Evolutionary conservation across 2,329 filamentous ascomycete genomes (phyloP), one percentile per base, ranked within the genome.

Genomic region (Parastagonospora nodorum): DNA sequence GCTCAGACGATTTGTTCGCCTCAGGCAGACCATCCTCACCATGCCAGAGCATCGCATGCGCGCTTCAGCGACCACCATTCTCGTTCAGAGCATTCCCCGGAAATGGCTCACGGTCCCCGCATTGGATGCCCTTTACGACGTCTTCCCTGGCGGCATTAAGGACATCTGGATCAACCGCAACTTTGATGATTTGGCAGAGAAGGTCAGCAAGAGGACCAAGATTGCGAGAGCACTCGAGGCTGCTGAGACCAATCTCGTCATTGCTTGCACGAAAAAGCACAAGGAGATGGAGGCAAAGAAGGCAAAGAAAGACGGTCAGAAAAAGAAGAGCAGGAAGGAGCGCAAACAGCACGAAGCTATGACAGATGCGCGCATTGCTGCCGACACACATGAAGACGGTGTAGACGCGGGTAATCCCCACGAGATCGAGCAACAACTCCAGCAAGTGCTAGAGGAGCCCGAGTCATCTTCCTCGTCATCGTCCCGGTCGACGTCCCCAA

Each of bases 111-210:
- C 84, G 2, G 84, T 90, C 42, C 87, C 96, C 38, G 90, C 90
- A 0, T 81, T 99, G 4, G 83, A 86, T 50, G 88, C 88, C 0
- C 80, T 99, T 0, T 99, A 95, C 66, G 94, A 99, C 70, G 92
- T 97, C 1, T 97, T 97, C 63, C 94, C 94, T 0, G 94, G 94
- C 15, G 94, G 94, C 28, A 88, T 99, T 67, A 85, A 90, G 52
- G 97, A 97, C 61, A 89, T 99, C 40, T 99, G 93, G 92, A 87
- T 99, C 63, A 99, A 97, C 52, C 85, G 93, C 54, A 90, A 99
- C 68, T 88, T 91, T 60, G 90, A 92, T 37, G 82, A 87, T 8
- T 82, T 99, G 9, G 82, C 90, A 40, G 88, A 92, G 54, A 97
- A 97, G 70, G 88, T 97, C 39, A 83, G 89, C 42, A 78, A 85